Evolutionary conservation across 1,284 basidiomycete species (phyloP).

Genomic region (Cutaneotrichosporon arboriforme): DNA sequence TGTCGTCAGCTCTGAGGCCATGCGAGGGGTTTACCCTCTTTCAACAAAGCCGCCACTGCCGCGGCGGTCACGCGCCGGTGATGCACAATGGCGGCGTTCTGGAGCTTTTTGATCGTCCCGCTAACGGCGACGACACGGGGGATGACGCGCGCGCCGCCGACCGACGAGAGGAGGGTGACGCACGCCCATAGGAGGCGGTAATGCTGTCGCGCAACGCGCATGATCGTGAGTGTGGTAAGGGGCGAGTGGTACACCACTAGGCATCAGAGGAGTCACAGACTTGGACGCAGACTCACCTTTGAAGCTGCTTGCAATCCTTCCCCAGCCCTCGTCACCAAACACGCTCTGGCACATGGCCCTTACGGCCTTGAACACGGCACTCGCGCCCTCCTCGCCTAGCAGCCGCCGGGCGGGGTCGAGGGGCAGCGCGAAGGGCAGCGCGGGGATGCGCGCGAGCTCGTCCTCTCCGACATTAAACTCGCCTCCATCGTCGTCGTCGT

Average conservation of each 20-base stretch:
- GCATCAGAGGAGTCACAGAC: neutral
- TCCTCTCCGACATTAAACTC: slow-evolving; percentile 27
- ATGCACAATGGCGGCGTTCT: slow-evolving; percentile 36
- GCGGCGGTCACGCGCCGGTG: slow-evolving; percentile 30
- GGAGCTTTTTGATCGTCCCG: slow-evolving; percentile 45
- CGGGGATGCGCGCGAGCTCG: slow-evolving; percentile 20
- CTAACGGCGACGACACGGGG: slow-evolving; percentile 41
- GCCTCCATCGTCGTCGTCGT: slow-evolving; percentile 14
- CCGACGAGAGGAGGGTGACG: slow-evolving; percentile 25
- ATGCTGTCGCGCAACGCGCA: slow-evolving; percentile 39
- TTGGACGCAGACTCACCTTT: slow-evolving; percentile 26
- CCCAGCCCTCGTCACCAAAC: slow-evolving; percentile 47
- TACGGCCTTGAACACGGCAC: slow-evolving; percentile 29
- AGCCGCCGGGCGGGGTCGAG: slow-evolving; percentile 2
- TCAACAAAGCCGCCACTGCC: slow-evolving; percentile 20
- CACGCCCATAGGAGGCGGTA: slow-evolving; percentile 34
- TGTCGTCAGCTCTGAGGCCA: slow-evolving; percentile 1
- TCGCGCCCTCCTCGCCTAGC: slow-evolving; percentile 22
- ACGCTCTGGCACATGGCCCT: slow-evolving; percentile 26
- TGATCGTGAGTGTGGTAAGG: slow-evolving; percentile 38
- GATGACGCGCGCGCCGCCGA: slow-evolving; percentile 22
- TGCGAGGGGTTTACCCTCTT: slow-evolving; percentile 6
- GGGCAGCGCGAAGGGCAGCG: slow-evolving; percentile 33
- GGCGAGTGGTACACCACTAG: slow-evolving; percentile 44
- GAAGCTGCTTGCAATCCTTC: slow-evolving; percentile 37